Conservation (phyloP, 768 basidiomycete genomes). For the Calocera cornea region DNA sequence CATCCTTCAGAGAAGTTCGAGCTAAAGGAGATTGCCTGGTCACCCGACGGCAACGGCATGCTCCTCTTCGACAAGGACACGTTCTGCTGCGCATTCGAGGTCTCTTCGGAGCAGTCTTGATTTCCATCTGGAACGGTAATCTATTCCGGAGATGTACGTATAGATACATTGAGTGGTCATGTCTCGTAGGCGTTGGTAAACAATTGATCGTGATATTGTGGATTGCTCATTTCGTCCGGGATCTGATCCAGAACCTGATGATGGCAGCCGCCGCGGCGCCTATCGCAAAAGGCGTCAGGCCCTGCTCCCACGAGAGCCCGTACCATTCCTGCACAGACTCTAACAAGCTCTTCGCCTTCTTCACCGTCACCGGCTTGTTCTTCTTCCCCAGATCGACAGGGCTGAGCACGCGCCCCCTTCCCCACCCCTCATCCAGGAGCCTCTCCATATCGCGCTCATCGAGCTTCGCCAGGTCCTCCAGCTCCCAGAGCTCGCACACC, state of each 20-base stretch:
- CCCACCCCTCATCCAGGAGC: constrained; percentile 80
- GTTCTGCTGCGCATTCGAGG: constrained; percentile 81
- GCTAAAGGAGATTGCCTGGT: constrained; percentile 57
- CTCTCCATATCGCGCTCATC: constrained; percentile 49
- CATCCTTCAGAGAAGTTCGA: constrained; percentile 48
- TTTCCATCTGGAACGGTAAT: background rate
- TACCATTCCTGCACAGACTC: too few relatives aligned
- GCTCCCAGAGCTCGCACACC: constrained; percentile 71
- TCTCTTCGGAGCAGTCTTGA: constrained; percentile 18
- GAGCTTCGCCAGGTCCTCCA: constrained; percentile 64
- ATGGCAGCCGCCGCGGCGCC: background rate
- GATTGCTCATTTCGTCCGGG: background rate
- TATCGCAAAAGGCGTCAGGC: too few relatives aligned
- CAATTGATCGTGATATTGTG: background rate
- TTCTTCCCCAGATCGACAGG: background rate
- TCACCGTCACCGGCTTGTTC: background rate
- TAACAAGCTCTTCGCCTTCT: background rate
- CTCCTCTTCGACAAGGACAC: constrained; percentile 59
- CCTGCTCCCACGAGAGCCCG: too few relatives aligned
- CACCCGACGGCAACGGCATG: constrained; percentile 75
- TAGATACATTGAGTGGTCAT: background rate
- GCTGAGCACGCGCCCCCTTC: constrained; percentile 29
- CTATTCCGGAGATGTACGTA: background rate
- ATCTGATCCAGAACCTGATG: background rate
- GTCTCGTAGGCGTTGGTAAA: background rate